Evolutionary conservation across 768 basidiomycete species (phyloP).

Genomic region (Rhodotorula toruloides): DNA sequence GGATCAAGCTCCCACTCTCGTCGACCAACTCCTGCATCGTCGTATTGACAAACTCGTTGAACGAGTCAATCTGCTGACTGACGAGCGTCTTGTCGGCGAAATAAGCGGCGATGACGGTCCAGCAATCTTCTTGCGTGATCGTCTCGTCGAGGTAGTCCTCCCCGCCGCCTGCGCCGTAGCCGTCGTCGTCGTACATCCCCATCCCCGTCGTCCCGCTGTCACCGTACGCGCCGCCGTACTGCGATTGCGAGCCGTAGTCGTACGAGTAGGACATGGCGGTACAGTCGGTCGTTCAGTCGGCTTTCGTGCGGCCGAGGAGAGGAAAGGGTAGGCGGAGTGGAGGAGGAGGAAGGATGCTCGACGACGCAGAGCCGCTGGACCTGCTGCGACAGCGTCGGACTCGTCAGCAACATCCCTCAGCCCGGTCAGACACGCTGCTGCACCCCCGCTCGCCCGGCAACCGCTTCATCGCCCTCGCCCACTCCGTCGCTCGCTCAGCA

Average conservation of each 20-base stretch:
- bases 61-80: conserved; percentile 93
- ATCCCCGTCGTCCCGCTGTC: background rate
- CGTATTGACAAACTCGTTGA: conserved; percentile 98
- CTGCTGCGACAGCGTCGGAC: no score
- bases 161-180: no score
- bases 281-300: no score
- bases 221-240: background rate
- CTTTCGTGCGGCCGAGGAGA: no score
- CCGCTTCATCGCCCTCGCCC: no score
- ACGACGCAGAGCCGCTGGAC: no score
- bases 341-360: background rate
- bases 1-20: conserved; percentile 87
- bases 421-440: no score
- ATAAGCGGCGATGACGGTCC: conserved; percentile 92
- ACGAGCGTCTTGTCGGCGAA: conserved; percentile 97
- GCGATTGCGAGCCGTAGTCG: conserved; percentile 8
- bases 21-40: conserved; percentile 99
- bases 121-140: conserved; percentile 47
- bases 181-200: background rate
- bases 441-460: no score
- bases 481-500: no score
- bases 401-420: no score
- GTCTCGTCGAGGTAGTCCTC: no score
- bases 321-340: background rate
- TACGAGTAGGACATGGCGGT: conserved; percentile 4